Base-by-base conservation (phyloP, 345 rosid genomes). In the Toxicodendron radicans region DNA sequence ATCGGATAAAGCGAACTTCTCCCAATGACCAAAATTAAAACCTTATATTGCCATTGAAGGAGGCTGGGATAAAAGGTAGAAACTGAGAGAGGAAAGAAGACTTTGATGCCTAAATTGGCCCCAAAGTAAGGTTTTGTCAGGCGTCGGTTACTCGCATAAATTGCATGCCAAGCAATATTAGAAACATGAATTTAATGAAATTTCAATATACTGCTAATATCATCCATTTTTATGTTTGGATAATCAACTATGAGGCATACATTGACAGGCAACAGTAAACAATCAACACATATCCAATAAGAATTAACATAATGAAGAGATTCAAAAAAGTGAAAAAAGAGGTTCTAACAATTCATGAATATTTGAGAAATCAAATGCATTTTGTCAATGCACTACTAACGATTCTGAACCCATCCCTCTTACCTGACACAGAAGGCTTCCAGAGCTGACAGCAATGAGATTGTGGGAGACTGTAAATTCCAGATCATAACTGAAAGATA, bases 391-490 rank as follows among this genome's bases (percentile, higher is more conserved):
- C 17, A 66, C 17, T n/a, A 38, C 73, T 67, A 65, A 75, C 74
- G 70, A 72, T 48, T 66, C 68, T 20, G 16, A 71, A 58, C 66
- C 54, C 35, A 54, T 58, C 64, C 12, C 78, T 70, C 86, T 85
- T 83, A 95, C 98, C 96, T 93, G 97, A 80, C 88, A 89, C 8
- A 91, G 80, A 78, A 95, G 85, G 82, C 77, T 93, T 58, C 99
- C 99, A 71, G 85, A 83, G 77, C 98, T 93, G 78, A 93, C 99
- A 62, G 98, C 99, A 60, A 95, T 92, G 71, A 86, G 91, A 83
- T 95, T 82, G 45, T 82, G 91, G 57, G 98, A 90, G 80, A 95
- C 99, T 2, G 98, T 93, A 69, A 95, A 95, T 82, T 95, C 98
- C 87, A 95, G 80, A 89, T 93, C 94, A 48, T 81, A 95, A 82